Evolutionary conservation across 306 rosid genomes (phyloP).

Genomic region (Trichosanthes cucumerina): DNA sequence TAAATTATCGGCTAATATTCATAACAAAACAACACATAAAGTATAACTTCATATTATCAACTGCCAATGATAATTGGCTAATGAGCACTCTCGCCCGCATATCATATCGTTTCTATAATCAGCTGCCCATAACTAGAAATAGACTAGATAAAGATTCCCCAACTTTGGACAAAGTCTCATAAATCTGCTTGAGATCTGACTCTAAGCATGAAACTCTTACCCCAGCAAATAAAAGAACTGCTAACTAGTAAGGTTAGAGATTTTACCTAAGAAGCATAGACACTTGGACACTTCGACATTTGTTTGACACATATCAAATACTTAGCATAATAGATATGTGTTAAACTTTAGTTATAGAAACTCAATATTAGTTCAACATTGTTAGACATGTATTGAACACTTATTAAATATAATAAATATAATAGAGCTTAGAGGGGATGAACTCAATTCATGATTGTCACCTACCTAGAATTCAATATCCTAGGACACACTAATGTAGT

Average conservation of each 20-base stretch:
- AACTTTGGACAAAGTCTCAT: neutral
- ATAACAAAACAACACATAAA: neutral
- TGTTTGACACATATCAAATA: no score
- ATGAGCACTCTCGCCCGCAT: neutral
- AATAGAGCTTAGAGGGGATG: no score
- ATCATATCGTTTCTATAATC: neutral
- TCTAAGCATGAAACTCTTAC: neutral
- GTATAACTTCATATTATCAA: neutral
- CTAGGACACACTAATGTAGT: no score
- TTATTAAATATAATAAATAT: no score
- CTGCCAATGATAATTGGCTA: neutral
- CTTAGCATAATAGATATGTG: no score
- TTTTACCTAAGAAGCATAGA: neutral
- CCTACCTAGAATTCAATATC: no score
- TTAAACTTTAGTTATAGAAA: no score
- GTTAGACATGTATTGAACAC: no score
- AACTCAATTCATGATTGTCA: no score
- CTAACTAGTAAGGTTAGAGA: neutral
- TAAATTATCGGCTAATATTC: neutral
- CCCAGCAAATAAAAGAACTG: neutral
- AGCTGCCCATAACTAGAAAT: neutral
- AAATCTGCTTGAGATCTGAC: neutral
- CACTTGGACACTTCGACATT: no score
- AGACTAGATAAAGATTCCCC: neutral
- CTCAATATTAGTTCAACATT: no score